Evolutionary conservation across 352 stramenopile species (phyloP).

Genomic region (Globisporangium irregulare): DNA sequence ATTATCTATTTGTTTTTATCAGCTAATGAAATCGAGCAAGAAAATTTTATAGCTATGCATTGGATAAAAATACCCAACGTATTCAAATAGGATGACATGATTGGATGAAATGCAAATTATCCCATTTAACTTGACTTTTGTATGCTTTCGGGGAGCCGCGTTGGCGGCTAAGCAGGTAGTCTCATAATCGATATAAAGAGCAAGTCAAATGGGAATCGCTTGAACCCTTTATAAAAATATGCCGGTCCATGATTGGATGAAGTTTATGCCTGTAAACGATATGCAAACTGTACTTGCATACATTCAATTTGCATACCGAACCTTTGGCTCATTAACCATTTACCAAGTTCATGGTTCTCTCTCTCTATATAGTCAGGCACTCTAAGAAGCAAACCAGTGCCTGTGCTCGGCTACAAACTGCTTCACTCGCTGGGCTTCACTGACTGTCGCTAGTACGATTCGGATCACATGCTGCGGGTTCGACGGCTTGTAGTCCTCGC

Average conservation of each 20-base stretch:
- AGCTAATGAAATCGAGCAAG: neutral
- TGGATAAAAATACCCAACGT: no score
- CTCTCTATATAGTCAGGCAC: neutral
- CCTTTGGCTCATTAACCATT: neutral
- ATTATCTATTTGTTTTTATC: neutral
- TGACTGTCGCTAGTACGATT: constrained; percentile 47
- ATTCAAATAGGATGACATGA: no score
- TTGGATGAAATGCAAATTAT: no score
- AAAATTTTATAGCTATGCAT: neutral
- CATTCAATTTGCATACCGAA: neutral
- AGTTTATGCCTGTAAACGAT: neutral
- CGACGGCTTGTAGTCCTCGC: constrained; percentile 51
- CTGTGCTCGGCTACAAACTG: constrained; percentile 28
- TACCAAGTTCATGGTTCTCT: neutral
- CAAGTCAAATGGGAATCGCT: no score
- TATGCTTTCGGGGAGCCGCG: no score
- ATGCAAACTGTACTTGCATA: neutral
- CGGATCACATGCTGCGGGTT: constrained; percentile 59
- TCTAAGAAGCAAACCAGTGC: constrained; percentile 6
- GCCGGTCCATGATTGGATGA: neutral
- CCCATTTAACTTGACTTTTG: no score
- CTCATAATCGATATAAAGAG: no score
- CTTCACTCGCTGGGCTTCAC: constrained; percentile 43
- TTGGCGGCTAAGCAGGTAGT: no score
- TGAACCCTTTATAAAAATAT: no score